These are phyloP conservation scores for Acidiella bohemica DNA, from an alignment of 495 filamentous ascomycete species.

Conservation along the genomic window DNA sequence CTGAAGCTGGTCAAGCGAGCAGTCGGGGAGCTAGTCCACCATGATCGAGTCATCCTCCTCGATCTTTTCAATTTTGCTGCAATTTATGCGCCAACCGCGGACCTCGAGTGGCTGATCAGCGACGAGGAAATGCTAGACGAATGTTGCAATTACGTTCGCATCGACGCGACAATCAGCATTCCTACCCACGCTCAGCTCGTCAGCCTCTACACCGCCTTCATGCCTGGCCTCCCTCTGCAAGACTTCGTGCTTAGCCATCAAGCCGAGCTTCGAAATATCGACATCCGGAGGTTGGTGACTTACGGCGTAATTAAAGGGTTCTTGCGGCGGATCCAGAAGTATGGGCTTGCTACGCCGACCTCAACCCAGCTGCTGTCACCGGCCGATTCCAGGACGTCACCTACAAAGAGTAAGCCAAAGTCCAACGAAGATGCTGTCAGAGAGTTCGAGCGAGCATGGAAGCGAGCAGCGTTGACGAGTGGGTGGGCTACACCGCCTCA, in stretches of 20 bases:
- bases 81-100: slow-evolving; percentile 72
- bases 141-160: slow-evolving; percentile 72
- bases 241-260: slow-evolving; percentile 67
- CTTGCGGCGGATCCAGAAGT: slow-evolving; percentile 87
- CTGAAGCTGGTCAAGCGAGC: slow-evolving; percentile 70
- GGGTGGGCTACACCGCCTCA: slow-evolving; percentile 18
- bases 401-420: slow-evolving; percentile 2
- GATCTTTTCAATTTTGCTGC: slow-evolving; percentile 88
- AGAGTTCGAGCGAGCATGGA: slow-evolving; percentile 15
- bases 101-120: slow-evolving; percentile 60
- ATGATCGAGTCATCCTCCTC: slow-evolving; percentile 71
- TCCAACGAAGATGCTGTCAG: slow-evolving; percentile 3
- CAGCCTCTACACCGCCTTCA: slow-evolving; percentile 63
- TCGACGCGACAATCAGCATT: slow-evolving; percentile 28
- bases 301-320: slow-evolving; percentile 94
- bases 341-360: slow-evolving; percentile 39
- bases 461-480: slow-evolving; percentile 14
- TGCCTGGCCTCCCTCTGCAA: slow-evolving; percentile 62
- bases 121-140: slow-evolving; percentile 63
- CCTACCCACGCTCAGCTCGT: slow-evolving; percentile 32
- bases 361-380: too few relatives aligned
- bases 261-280: slow-evolving; percentile 50
- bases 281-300: slow-evolving; percentile 80
- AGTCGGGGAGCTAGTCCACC: slow-evolving; percentile 78
- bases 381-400: neutral